Evolutionary conservation across 2,329 filamentous ascomycete species (phyloP), one percentile per base, ranked within the genome.

Genomic region (Sclerotinia trifoliorum): DNA sequence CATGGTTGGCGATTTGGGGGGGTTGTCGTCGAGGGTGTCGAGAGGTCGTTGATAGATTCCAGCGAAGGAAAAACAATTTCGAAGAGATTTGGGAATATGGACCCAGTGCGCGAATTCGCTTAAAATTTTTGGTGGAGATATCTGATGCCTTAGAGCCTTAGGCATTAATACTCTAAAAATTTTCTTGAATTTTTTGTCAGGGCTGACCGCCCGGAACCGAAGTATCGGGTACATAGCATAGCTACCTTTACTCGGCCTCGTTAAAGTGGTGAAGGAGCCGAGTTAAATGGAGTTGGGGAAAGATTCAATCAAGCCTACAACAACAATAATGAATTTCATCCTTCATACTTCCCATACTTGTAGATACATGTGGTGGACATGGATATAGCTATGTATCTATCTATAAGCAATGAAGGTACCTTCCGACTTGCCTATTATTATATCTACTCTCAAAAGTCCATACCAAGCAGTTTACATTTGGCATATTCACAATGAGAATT

Each of bases 1-100:
- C 77, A 78, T 78, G 73, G 68, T 77, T 74, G 76, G 72, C 76
- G 74, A 73, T 76, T 72, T 72, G 68, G 52, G 69, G 66, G 72
- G 70, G 67, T 67, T 63, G 65, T 67, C 65, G 65, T 67, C 48
- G 65, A 56, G 52, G 57, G 57, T 54, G 65, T 67, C 65, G 65
- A 67, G 51, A 67, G 21, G 65, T 67, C 65, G 57, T 67, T 62
- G 58, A 54, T 63, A 15, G 29, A 56, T 63, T 24, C 49, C 49
- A 67, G 48, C 10, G 32, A 67, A 49, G 55, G 42, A 57, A 64
- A 66, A 54, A 64, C 46, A 58, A 21, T 65, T 73, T 73, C 10
- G 29, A 69, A 49, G 52, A 66, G 60, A 58, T 65, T 68, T 26
- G 49, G 46, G 65, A 72, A 64, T 66, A 54, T 69, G 29, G 46